Evolutionary conservation across 1,284 basidiomycete species (phyloP), one percentile per base, ranked within the genome.

Genomic region (Heterobasidion occidentale): DNA sequence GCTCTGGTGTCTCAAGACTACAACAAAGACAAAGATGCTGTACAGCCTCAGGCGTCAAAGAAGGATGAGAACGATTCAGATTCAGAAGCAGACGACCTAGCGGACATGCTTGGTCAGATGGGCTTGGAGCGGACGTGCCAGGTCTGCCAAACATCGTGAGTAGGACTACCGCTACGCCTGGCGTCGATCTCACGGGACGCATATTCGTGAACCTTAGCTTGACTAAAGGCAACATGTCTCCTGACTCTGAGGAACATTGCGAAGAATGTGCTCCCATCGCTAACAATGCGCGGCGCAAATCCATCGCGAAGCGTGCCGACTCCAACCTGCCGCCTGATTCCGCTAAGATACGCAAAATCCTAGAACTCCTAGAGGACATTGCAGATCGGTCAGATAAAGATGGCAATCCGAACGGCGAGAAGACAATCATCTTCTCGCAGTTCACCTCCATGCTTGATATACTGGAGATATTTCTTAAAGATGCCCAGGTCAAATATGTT

Each of bases 381-480:
- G 81, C 87, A 11, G 73, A 78, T 38, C 74, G 83, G n/a, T 80
- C 81, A 2, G 73, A 77, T 0, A 74, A 78, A 7, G 73, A 75
- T 15, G 60, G 60, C 33, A 58, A 59, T 33, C 46, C 12, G n/a
- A 7, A 48, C 7, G 44, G 36, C 57, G 87, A 97, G 68, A 98
- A 98, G 77, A 95, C 94, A 0, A 98, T 98, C 62, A 81, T 91
- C 33, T 91, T 91, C 66, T 88, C 84, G 1, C 88, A 95, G 65
- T 98, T 98, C 68, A 97, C 95, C 0, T 82, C 81, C 11, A 95
- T 98, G 84, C 74, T 98, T 56, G 84, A 95, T 69, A 67, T 98
- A 55, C 77, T 98, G 51, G 85, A 94, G 70, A 88, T 87, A 0
- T 95, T 95, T 72, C 74, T 98, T 65, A 72, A 74, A 20, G 76